Evolutionary conservation across 1,139 yeast genomes (phyloP).

Genomic region (Zygosaccharomyces sapae): DNA sequence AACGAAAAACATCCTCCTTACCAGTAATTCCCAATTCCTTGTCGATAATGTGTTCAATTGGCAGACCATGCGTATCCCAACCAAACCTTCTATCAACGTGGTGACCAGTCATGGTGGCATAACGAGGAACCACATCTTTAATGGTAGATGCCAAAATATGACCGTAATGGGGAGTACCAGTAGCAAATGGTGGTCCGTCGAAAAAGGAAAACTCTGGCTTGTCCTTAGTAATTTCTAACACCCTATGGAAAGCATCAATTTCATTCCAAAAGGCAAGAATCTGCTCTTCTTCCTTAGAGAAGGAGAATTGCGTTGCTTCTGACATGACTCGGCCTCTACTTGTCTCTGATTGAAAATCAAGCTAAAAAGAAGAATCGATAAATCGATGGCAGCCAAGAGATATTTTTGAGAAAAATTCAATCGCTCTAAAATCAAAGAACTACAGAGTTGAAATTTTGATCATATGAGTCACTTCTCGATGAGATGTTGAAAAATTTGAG

Average conservation of each 20-base stretch:
- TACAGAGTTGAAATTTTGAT: background rate
- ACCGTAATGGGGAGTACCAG: conserved; percentile 99
- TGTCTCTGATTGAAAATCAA: background rate
- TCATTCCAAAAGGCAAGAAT: conserved; percentile 80
- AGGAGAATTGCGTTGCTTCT: conserved; percentile 42
- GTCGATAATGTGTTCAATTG: conserved; percentile 98
- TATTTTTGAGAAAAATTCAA: no score
- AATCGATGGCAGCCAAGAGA: no score
- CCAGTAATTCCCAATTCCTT: conserved; percentile 91
- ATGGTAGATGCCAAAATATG: conserved; percentile 94
- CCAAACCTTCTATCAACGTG: conserved; percentile 97
- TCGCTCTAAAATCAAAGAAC: background rate
- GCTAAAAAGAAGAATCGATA: background rate
- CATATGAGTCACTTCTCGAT: conserved; percentile 3
- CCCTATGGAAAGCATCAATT: conserved; percentile 85
- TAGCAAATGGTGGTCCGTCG: conserved; percentile 99
- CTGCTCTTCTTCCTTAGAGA: conserved; percentile 85
- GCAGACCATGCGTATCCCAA: conserved; percentile 99
- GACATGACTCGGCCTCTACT: conserved; percentile 23
- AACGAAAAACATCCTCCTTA: conserved; percentile 86
- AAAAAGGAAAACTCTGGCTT: conserved; percentile 87
- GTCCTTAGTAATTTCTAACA: conserved; percentile 77
- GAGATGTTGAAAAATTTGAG: conserved; percentile 2
- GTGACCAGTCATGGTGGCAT: conserved; percentile 95
- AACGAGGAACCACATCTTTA: conserved; percentile 95